Conservation (phyloP, 202 grass and related monocot species). For the Carex sylvatica region DNA sequence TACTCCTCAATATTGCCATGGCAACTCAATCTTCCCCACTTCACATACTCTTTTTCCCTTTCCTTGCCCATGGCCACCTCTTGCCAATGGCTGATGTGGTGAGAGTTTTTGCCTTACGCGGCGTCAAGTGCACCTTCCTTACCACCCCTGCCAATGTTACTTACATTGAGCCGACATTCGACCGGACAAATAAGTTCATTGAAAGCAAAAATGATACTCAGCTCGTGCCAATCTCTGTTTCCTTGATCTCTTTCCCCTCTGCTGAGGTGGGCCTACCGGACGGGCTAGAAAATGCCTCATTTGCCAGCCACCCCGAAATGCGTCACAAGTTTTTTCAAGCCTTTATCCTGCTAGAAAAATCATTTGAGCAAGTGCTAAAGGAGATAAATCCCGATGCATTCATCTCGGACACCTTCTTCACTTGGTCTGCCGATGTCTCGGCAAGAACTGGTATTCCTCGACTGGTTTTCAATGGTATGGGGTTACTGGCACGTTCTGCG, state of each 20-base stretch:
- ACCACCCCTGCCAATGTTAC: conserved; percentile 54
- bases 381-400: conserved; percentile 36
- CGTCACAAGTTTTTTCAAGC: conserved; percentile 30
- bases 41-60: conserved; percentile 78
- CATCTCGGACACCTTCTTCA: conserved; percentile 50
- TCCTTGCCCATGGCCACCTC: conserved; percentile 55
- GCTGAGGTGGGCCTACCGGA: conserved; percentile 47
- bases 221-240: conserved; percentile 16
- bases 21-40: conserved; percentile 30
- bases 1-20: conserved; percentile 28
- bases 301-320: conserved; percentile 2
- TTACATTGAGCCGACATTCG: conserved; percentile 40
- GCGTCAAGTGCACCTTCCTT: conserved; percentile 56
- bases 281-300: conserved; percentile 31
- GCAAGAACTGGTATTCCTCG: conserved; percentile 40
- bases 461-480: conserved; percentile 53
- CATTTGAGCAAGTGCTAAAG: conserved; percentile 40
- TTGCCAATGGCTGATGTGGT: conserved; percentile 65
- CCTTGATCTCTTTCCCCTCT: conserved; percentile 35
- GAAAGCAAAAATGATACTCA: neutral
- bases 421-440: conserved; percentile 36
- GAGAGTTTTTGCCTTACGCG: conserved; percentile 44
- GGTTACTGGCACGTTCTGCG: conserved; percentile 35
- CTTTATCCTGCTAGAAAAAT: conserved; percentile 18
- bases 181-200: conserved; percentile 38